Conservation (phyloP, 805 yeast genomes). For the Brettanomyces anomalus region DNA sequence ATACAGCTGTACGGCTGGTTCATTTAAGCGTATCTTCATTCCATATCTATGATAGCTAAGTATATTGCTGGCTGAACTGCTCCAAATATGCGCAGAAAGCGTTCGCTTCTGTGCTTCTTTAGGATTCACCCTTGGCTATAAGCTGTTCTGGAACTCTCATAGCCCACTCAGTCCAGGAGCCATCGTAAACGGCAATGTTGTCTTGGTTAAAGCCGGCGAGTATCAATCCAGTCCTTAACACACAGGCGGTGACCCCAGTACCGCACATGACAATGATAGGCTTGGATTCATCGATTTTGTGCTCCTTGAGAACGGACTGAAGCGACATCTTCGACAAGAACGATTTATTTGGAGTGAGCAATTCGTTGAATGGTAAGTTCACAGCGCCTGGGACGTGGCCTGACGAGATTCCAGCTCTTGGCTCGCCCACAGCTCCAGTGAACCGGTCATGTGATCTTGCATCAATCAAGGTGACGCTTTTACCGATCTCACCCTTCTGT, state of each 20-base stretch:
- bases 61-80: too few species aligned
- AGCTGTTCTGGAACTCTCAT: constrained; percentile 53
- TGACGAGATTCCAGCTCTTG: constrained; percentile 76
- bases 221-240: constrained; percentile 68
- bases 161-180: constrained; percentile 87
- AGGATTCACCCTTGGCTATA: constrained; percentile 33
- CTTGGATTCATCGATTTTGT: constrained; percentile 34
- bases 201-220: constrained; percentile 36
- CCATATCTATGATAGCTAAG: too few species aligned
- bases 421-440: constrained; percentile 77
- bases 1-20: too few species aligned
- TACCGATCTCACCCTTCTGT: constrained; percentile 32
- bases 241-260: constrained; percentile 92
- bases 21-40: too few species aligned
- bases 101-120: too few species aligned
- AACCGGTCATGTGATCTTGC: constrained; percentile 75
- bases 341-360: constrained; percentile 40
- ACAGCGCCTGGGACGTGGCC: constrained; percentile 85
- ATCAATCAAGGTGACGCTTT: constrained; percentile 54
- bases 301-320: constrained; percentile 33
- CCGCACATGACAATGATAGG: constrained; percentile 89
- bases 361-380: constrained; percentile 64
- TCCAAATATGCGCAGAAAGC: too few species aligned
- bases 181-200: constrained; percentile 65
- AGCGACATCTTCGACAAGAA: constrained; percentile 44